phyloP scores from a whole-genome alignment of 345 rosid species.

The Populus euphratica region DNA sequence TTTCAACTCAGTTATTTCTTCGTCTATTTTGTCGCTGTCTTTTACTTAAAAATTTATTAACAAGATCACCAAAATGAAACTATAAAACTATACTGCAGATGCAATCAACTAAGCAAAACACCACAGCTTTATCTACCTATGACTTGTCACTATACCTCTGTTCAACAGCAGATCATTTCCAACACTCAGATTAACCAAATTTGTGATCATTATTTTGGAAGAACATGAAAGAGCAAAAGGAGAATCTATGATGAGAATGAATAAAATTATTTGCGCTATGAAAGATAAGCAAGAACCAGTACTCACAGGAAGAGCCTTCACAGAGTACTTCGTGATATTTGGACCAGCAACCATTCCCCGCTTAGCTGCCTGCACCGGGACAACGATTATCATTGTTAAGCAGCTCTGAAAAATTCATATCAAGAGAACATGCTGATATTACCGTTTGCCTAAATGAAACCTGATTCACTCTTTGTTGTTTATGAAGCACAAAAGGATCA shows the following conservation, averaged over 20 bases:
- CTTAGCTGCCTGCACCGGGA: constrained; percentile 52
- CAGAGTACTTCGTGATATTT: constrained; percentile 62
- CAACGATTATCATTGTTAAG: background rate
- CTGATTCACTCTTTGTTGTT: background rate
- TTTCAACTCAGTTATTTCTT: background rate
- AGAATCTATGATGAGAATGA: background rate
- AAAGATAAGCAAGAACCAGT: constrained; percentile 2
- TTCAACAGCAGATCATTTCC: background rate
- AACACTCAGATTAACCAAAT: background rate
- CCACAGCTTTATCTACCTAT: background rate
- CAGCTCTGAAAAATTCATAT: background rate
- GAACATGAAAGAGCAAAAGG: background rate
- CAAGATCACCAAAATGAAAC: background rate
- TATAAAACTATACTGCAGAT: background rate
- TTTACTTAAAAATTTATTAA: background rate
- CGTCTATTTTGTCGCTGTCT: background rate
- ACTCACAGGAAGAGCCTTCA: constrained; percentile 86
- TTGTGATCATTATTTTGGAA: background rate
- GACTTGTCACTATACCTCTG: background rate
- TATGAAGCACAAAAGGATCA: background rate
- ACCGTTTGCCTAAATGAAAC: background rate
- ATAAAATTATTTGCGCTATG: too few species aligned
- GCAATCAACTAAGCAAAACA: background rate
- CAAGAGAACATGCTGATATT: background rate
- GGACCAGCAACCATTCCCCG: constrained; percentile 66